Evolutionary conservation across 2,329 filamentous ascomycete genomes (phyloP).

Genomic region (Thielaviopsis musarum): DNA sequence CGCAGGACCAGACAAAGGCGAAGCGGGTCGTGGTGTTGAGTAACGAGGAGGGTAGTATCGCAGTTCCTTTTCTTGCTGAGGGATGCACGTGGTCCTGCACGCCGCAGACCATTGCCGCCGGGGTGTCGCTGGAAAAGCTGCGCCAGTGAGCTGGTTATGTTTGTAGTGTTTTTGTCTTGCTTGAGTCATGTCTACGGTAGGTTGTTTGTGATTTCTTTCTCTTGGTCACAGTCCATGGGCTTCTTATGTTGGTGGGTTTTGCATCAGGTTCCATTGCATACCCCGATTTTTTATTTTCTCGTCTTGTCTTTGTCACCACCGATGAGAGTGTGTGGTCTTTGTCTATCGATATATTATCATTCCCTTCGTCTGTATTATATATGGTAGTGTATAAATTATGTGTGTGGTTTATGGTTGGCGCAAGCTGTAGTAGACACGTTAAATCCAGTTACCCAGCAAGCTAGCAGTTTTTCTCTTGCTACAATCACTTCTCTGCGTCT

Average conservation of each 20-base stretch:
- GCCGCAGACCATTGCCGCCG: conserved; percentile 4
- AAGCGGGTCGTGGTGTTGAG: conserved; percentile 1
- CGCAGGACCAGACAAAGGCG: neutral
- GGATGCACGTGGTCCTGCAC: conserved; percentile 11
- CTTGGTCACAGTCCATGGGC: neutral
- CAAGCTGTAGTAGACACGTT: neutral
- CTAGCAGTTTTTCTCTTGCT: neutral
- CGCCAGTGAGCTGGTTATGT: neutral
- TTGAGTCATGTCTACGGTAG: neutral
- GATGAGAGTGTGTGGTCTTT: neutral
- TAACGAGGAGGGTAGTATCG: conserved; percentile 9
- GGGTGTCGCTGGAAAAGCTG: conserved; percentile 2
- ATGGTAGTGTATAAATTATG: neutral
- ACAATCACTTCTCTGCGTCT: neutral
- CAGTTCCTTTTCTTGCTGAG: conserved; percentile 12
- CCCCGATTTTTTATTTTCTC: neutral
- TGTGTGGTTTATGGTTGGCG: neutral
- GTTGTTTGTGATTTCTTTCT: neutral
- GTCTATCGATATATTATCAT: neutral
- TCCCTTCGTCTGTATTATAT: neutral
- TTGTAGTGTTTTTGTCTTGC: neutral
- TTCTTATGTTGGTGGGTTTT: neutral
- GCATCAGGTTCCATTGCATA: neutral
- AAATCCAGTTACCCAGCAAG: conserved; percentile 6
- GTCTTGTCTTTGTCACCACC: neutral